Evolutionary conservation across 169 alveolate species (phyloP).

Genomic region (Plasmodium vivax): DNA sequence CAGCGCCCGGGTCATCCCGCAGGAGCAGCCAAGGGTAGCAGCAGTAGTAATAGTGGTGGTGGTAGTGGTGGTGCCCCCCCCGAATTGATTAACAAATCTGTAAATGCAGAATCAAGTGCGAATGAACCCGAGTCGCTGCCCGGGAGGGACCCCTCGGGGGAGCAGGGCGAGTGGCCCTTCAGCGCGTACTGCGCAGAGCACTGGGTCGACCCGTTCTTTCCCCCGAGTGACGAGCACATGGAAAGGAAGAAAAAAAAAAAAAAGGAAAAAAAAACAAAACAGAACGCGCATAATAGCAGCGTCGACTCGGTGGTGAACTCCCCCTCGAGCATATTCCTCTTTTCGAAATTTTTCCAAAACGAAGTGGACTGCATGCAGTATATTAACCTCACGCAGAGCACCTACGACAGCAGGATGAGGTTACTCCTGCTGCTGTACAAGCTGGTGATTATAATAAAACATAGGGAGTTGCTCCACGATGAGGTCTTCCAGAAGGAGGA

Average conservation of each 20-base stretch:
- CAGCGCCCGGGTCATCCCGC: not conserved
- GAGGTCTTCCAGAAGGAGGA: conserved; percentile 13
- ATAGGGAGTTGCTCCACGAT: conserved; percentile 23
- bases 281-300: not conserved
- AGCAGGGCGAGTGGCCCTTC: not conserved
- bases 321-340: not conserved
- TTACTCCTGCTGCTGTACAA: conserved; percentile 31
- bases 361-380: conserved; percentile 65
- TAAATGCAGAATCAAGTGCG: not conserved
- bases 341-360: conserved; percentile 40
- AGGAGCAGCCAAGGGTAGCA: not conserved
- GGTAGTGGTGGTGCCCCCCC: not conserved
- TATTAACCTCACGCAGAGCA: conserved; percentile 48
- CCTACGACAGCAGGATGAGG: conserved; percentile 37
- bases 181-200: not conserved
- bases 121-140: not conserved
- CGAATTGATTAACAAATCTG: not conserved
- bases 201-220: not conserved
- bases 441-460: conserved; percentile 27
- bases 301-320: not conserved
- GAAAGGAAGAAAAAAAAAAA: conserved; percentile 27
- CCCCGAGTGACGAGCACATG: not conserved
- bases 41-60: no score
- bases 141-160: not conserved
- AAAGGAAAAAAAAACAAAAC: not conserved